Evolutionary conservation across 2,329 filamentous ascomycete species (phyloP), one percentile per base, ranked within the genome.

Genomic region (Colletotrichum theobromicola): DNA sequence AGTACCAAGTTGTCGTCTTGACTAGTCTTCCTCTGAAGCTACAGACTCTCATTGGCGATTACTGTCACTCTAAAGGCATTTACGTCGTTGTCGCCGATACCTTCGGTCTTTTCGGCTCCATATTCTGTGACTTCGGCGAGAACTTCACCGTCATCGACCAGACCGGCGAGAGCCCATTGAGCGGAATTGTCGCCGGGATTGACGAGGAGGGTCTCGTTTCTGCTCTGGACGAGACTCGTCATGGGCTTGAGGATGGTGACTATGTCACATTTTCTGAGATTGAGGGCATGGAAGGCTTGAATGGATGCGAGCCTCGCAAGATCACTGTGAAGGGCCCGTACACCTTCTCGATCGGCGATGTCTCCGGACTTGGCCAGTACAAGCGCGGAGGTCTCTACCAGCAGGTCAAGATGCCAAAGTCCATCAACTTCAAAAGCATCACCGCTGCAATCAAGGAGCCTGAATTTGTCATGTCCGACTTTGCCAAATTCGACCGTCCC

Each of bases 371-470:
- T 42, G 97, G 97, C 42, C 90, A 94, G 80, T 99, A 99, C 87
- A 88, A 94, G 87, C 91, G 94, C 66, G 96, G 96, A 61, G 97
- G 97, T 75, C 91, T 98, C 74, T 99, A 94, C 84, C 93, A 94
- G 50, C 97, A 99, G 84, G 97, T 98, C 84, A 99, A 98, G 90
- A 98, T 98, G 96, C 97, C 97, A 65, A 98, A 97, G 87, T 91
- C 95, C 69, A 86, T 98, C 80, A 91, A 97, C 82, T 99, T 98
- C 86, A 94, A 98, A 87, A 89, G 92, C 53, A 91, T 98, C 72
- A 92, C 92, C 55, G 87, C 91, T 67, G 91, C 98, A 75, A 85
- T 98, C 71, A 95, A 95, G 84, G 94, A 95, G 72, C 97, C 97
- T 4, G 96, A 98, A 80, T 92, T 97, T 77, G 86, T 98, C 80